Percentiles rank a stretch among this genome's conserved stretches.
Conservation (phyloP, 2,329 filamentous ascomycete genomes). For the Diaporthe longicolla region DNA sequence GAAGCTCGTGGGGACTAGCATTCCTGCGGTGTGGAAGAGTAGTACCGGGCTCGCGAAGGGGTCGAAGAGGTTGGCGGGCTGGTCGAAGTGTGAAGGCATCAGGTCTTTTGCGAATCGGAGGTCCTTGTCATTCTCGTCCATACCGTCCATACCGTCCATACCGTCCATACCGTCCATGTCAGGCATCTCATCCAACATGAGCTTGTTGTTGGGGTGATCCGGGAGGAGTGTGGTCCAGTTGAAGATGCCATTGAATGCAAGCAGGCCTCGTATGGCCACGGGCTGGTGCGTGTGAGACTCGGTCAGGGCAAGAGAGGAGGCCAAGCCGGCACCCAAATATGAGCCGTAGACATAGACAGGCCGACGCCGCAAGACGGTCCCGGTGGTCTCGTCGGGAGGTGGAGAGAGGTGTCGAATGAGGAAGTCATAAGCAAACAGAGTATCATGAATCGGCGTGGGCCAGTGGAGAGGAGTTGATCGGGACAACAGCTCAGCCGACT, state of each 20-base stretch:
- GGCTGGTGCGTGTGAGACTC: conserved; percentile 61
- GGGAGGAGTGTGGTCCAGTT: conserved; percentile 75
- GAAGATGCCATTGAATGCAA: conserved; percentile 73
- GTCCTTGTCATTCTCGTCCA: conserved; percentile 55
- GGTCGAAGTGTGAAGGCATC: conserved; percentile 61
- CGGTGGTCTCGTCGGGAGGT: conserved; percentile 39
- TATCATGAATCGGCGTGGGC: conserved; percentile 72
- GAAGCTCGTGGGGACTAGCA: conserved; percentile 63
- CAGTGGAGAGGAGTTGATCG: conserved; percentile 56
- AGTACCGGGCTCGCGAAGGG: conserved; percentile 71
- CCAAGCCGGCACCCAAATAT: conserved; percentile 70
- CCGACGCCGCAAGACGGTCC: conserved; percentile 50
- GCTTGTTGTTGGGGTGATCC: conserved; percentile 62
- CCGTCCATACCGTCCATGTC: conserved; percentile 43
- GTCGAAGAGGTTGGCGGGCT: conserved; percentile 68
- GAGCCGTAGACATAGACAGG: conserved; percentile 68
- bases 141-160: not conserved
- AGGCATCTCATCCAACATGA: conserved; percentile 43
- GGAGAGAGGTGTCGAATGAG: conserved; percentile 61
- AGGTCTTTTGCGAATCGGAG: conserved; percentile 53
- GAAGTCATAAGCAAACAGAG: conserved; percentile 68
- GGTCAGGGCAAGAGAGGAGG: conserved; percentile 69
- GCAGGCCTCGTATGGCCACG: conserved; percentile 66
- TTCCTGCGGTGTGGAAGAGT: conserved; percentile 69
- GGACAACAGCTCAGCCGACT: conserved; percentile 1